Evolutionary conservation across 2,329 filamentous ascomycete species (phyloP).

Genomic region (Aspergillus felis): DNA sequence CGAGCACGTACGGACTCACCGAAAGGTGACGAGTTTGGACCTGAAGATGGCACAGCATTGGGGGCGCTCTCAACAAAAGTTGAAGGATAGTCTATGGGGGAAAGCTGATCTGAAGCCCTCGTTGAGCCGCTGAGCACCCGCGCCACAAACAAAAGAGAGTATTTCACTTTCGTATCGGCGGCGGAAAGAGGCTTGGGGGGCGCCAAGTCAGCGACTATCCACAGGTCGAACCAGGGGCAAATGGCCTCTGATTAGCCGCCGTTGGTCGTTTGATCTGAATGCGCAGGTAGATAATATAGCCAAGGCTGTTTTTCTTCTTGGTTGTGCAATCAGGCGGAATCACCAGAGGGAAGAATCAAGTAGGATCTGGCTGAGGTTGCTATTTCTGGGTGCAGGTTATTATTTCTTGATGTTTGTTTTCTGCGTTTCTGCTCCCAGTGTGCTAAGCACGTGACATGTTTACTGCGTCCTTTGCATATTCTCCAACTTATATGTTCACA

Average conservation of each 20-base stretch:
- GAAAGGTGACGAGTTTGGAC: slow-evolving; percentile 3
- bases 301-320: neutral
- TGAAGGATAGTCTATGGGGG: slow-evolving; percentile 1
- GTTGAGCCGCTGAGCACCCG: slow-evolving; percentile 15
- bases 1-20: neutral
- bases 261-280: slow-evolving; percentile 16
- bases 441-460: slow-evolving; percentile 16
- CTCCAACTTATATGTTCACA: neutral
- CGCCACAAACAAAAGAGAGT: slow-evolving; percentile 6
- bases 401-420: neutral
- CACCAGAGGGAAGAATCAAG: neutral
- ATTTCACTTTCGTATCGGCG: slow-evolving; percentile 10
- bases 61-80: slow-evolving; percentile 6
- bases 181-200: slow-evolving; percentile 14
- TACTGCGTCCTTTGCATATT: neutral
- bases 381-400: neutral
- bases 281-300: neutral
- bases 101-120: neutral
- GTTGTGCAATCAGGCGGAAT: neutral
- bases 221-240: slow-evolving; percentile 11
- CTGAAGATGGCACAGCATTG: slow-evolving; percentile 9
- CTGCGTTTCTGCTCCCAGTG: slow-evolving; percentile 7
- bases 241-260: slow-evolving; percentile 21
- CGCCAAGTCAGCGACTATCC: slow-evolving; percentile 24
- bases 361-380: neutral